These are phyloP conservation scores for Plasmopara muralis DNA, from an alignment of 352 stramenopile species.

Conservation along the genomic window DNA sequence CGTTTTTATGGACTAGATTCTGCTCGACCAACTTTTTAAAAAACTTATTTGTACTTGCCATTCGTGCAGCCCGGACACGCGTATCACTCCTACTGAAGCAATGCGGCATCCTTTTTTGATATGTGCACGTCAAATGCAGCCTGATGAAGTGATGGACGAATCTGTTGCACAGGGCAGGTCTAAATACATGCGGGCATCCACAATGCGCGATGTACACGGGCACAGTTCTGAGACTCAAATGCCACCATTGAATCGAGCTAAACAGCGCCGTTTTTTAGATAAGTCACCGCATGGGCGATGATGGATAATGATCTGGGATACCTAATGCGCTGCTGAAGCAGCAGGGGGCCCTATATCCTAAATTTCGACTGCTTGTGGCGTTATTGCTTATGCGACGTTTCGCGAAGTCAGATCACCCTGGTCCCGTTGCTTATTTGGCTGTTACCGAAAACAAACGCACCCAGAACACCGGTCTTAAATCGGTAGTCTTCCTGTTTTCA, in stretches of 20 bases:
- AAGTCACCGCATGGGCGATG: slow-evolving; percentile 35
- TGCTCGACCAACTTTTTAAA: background rate
- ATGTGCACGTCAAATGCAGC: slow-evolving; percentile 28
- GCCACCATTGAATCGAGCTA: slow-evolving; percentile 33
- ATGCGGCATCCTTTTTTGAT: slow-evolving; percentile 91
- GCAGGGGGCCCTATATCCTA: background rate
- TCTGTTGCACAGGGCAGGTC: slow-evolving; percentile 34
- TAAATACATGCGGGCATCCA: slow-evolving; percentile 41
- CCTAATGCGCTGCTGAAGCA: background rate
- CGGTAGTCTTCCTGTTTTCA: background rate
- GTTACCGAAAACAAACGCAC: background rate
- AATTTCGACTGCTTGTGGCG: background rate
- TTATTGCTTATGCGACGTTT: background rate
- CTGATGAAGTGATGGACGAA: slow-evolving; percentile 31
- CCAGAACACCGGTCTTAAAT: background rate
- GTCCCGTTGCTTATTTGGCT: background rate
- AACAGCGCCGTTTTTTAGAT: slow-evolving; percentile 42
- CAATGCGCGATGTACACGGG: slow-evolving; percentile 34
- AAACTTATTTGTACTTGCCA: slow-evolving; percentile 5
- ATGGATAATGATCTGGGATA: slow-evolving; percentile 2
- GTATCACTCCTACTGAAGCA: slow-evolving; percentile 91
- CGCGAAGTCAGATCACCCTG: background rate
- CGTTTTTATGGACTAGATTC: slow-evolving; percentile 12
- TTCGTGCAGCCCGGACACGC: slow-evolving; percentile 53
- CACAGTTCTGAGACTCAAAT: slow-evolving; percentile 27